Conservation (phyloP, 2,329 filamentous ascomycete species). For the Hyphodiscus sp. region DNA sequence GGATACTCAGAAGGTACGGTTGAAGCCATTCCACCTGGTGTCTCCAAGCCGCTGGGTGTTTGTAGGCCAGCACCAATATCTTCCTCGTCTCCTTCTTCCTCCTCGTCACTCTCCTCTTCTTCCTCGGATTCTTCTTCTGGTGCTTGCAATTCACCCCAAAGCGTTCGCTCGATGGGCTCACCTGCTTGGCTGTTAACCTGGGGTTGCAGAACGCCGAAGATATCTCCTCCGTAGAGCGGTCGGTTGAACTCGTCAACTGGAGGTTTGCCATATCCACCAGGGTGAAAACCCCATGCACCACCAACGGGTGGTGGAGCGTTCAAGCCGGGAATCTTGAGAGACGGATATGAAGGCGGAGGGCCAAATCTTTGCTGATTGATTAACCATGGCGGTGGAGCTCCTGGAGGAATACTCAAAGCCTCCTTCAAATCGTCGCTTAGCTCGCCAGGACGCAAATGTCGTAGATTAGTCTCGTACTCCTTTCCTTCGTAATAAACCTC, state of each 20-base stretch:
- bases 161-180: constrained; percentile 76
- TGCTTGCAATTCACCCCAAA: constrained; percentile 89
- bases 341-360: constrained; percentile 88
- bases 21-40: constrained; percentile 73
- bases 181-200: constrained; percentile 57
- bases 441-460: constrained; percentile 84
- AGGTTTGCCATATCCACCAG: constrained; percentile 92
- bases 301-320: constrained; percentile 89
- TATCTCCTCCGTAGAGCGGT: constrained; percentile 87
- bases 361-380: constrained; percentile 95
- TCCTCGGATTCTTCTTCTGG: constrained; percentile 66
- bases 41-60: constrained; percentile 72
- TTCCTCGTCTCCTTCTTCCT: constrained; percentile 56
- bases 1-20: constrained; percentile 74
- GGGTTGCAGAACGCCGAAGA: constrained; percentile 71
- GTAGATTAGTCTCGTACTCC: constrained; percentile 91
- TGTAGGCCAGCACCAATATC: constrained; percentile 61
- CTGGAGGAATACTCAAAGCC: constrained; percentile 86
- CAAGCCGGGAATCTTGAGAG: constrained; percentile 88
- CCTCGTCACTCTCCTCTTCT: constrained; percentile 62
- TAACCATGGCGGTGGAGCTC: constrained; percentile 91
- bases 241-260: constrained; percentile 90
- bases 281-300: constrained; percentile 89
- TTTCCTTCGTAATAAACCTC: constrained; percentile 99
- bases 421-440: constrained; percentile 85